These are phyloP conservation scores for Abrus precatorius DNA, from an alignment of 306 rosid species.

Conservation along the genomic window DNA sequence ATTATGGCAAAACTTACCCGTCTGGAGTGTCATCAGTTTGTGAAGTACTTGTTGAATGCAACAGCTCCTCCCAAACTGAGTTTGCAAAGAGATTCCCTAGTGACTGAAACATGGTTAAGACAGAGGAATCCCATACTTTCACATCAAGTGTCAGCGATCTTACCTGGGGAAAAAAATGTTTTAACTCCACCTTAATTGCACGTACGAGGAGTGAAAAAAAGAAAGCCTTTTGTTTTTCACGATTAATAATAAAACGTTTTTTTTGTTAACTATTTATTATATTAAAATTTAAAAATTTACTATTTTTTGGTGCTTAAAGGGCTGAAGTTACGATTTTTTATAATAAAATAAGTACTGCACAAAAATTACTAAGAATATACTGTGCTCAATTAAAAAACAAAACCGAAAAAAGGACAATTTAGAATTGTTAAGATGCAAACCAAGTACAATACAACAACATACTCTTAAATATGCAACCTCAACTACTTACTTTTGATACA, in stretches of 20 bases:
- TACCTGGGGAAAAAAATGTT: slow-evolving; percentile 59
- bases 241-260: neutral
- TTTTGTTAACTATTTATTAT: too few species aligned
- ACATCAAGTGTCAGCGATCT: slow-evolving; percentile 89
- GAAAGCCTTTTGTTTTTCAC: neutral
- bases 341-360: neutral
- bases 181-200: slow-evolving; percentile 25
- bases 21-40: slow-evolving; percentile 51
- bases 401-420: neutral
- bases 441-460: neutral
- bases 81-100: slow-evolving; percentile 76
- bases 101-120: slow-evolving; percentile 72
- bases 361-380: neutral
- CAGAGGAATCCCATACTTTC: slow-evolving; percentile 81
- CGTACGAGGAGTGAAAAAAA: slow-evolving; percentile 25
- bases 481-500: slow-evolving; percentile 73
- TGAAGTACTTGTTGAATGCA: slow-evolving; percentile 56
- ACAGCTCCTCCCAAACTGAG: slow-evolving; percentile 86
- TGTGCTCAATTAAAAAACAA: neutral
- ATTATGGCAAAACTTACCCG: slow-evolving; percentile 55
- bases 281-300: too few species aligned
- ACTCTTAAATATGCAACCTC: slow-evolving; percentile 13
- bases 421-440: neutral
- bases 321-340: too few species aligned
- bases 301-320: too few species aligned